Evolutionary conservation across 805 yeast genomes (phyloP), one percentile per base, ranked within the genome.

Genomic region (Ogataea nitratoaversa): DNA sequence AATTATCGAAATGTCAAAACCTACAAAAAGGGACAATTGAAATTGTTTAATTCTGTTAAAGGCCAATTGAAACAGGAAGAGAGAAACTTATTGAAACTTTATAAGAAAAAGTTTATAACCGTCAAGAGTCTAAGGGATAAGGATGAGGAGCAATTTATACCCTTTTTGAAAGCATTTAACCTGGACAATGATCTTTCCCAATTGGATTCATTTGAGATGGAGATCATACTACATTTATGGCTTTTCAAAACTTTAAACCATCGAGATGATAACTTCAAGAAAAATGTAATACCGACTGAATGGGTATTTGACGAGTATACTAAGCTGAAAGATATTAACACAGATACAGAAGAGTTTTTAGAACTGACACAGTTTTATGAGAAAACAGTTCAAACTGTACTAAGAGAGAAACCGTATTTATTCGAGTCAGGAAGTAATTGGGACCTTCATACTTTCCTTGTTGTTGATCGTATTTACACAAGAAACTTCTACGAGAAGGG

Each of bases 1-100:
- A 50, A 50, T 29, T 49, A 50, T 37, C 27, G 37, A 3, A 59
- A 57, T 32, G 60, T 71, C 14, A 39, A 43, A 9, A 55, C 55
- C 8, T 76, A 75, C 47, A 55, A 67, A 24, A 34, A 49, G 12
- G 67, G 74, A 2, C 82, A 76, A 49, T 54, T 60, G 43, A 44
- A 49, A 3, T 59, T 76, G 5, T 65, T 66, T 39, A 55, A 52
- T 11, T 37, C 60, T n/a, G 60, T 71, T 19, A 63, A 71, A 34
- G 54, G 62, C 30, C 53, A 50, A 29, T 53, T 75, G 43, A 76
- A 75, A 49, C 53, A 52, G 16, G 38, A 51, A 23, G 82, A 76
- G 46, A 74, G 70, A 49, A 47, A 46, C 1, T 42, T 71, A 22
- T 54, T 76, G 34, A 58, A 59, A 13, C 54, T 57, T 4, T 46